phyloP scores from a whole-genome alignment of 2,329 filamentous ascomycete genomes.

The Pseudogymnoascus destructans region DNA sequence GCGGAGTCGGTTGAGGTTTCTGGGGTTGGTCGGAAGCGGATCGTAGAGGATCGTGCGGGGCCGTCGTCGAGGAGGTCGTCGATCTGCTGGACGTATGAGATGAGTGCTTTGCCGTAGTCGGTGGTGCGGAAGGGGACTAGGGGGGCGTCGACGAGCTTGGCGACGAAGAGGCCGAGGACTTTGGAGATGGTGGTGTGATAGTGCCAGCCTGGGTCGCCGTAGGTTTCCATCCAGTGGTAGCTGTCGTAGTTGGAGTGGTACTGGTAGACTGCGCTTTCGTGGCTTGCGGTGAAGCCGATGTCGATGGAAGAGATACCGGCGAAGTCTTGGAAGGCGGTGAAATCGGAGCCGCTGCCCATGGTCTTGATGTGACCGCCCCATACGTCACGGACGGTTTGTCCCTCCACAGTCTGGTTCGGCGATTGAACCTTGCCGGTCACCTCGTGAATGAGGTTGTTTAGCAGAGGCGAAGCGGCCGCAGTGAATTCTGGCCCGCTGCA shows the following conservation, averaged over 20 bases:
- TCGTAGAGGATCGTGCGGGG: constrained; percentile 11
- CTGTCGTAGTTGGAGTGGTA: constrained; percentile 81
- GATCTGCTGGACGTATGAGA: constrained; percentile 22
- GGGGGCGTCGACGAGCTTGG: constrained; percentile 36
- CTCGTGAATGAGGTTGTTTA: constrained; percentile 49
- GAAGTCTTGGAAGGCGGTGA: constrained; percentile 52
- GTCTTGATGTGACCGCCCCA: constrained; percentile 43
- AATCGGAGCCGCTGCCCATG: constrained; percentile 54
- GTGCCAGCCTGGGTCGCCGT: constrained; percentile 54
- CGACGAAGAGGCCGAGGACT: constrained; percentile 37
- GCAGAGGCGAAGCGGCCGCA: constrained; percentile 45
- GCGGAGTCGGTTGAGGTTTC: background rate
- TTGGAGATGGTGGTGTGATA: constrained; percentile 47
- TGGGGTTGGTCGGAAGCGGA: background rate
- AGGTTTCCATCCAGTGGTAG: constrained; percentile 71
- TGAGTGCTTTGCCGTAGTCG: constrained; percentile 29
- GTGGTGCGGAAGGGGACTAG: constrained; percentile 39
- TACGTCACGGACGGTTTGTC: constrained; percentile 30
- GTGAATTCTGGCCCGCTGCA: constrained; percentile 43
- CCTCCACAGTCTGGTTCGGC: constrained; percentile 26
- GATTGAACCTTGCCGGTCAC: constrained; percentile 37
- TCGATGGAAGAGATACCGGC: constrained; percentile 40
- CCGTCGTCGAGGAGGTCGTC: constrained; percentile 21
- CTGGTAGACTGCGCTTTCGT: constrained; percentile 45
- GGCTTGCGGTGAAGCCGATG: constrained; percentile 35